Conservation (phyloP, 352 stramenopile species). For the Hyaloperonospora brassicae region DNA sequence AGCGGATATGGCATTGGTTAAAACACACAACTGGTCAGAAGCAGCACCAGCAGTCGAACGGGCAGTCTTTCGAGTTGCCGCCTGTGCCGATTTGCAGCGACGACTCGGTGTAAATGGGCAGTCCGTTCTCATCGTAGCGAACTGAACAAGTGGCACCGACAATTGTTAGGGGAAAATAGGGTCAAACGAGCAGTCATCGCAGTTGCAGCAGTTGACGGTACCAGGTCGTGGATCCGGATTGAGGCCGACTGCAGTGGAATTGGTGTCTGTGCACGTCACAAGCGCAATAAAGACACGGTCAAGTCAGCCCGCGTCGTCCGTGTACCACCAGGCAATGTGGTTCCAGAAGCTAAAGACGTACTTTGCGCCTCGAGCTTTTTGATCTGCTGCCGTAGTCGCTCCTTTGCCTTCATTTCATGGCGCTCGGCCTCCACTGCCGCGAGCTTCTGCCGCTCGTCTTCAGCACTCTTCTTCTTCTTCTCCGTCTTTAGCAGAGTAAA, state of each 20-base stretch:
- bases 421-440: conserved; percentile 38
- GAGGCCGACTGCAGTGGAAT: conserved; percentile 49
- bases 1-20: conserved; percentile 8
- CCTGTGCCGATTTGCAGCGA: conserved; percentile 78
- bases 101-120: conserved; percentile 83
- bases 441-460: conserved; percentile 43
- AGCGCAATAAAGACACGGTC: too few relatives aligned
- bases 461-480: conserved; percentile 61
- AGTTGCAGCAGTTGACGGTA: conserved; percentile 18
- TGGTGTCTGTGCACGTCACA: conserved; percentile 45
- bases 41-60: conserved; percentile 89
- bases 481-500: conserved; percentile 68
- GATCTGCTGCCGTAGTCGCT: conserved; percentile 66
- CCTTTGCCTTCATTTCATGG: conserved; percentile 47
- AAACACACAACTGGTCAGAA: conserved; percentile 38
- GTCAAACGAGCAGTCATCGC: neutral
- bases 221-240: conserved; percentile 70
- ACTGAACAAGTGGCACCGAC: conserved; percentile 27
- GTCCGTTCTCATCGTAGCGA: conserved; percentile 76
- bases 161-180: conserved; percentile 5
- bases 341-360: conserved; percentile 22
- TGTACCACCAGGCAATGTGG: too few relatives aligned
- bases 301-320: too few relatives aligned
- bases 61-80: conserved; percentile 77
- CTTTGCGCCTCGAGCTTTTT: conserved; percentile 75